Evolutionary conservation across 2,329 filamentous ascomycete species (phyloP).

Genomic region (Epichloe festucae): DNA sequence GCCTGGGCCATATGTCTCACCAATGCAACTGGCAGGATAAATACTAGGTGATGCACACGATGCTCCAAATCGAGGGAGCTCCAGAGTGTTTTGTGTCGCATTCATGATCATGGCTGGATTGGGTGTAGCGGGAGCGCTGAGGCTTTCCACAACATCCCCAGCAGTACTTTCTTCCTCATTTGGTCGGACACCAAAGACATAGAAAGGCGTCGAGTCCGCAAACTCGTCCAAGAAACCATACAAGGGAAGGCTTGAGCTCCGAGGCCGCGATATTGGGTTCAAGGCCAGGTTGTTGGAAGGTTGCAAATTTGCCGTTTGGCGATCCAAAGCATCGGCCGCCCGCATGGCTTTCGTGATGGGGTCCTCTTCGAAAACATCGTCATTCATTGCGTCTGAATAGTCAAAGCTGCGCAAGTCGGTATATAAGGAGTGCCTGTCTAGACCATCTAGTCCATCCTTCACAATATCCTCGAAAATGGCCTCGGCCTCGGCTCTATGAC

Average conservation of each 20-base stretch:
- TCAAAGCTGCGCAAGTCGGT: slow-evolving; percentile 9
- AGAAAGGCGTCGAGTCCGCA: slow-evolving; percentile 32
- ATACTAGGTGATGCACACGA: slow-evolving; percentile 11
- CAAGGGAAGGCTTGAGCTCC: slow-evolving; percentile 38
- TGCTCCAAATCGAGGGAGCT: slow-evolving; percentile 6
- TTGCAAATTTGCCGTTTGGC: slow-evolving; percentile 41
- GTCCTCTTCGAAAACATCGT: slow-evolving; percentile 31
- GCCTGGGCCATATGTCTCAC: slow-evolving; percentile 18
- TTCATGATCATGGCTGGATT: slow-evolving; percentile 19
- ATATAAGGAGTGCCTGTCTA: slow-evolving; percentile 13
- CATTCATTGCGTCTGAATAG: background rate
- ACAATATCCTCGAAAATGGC: slow-evolving; percentile 36
- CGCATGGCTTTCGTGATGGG: slow-evolving; percentile 43
- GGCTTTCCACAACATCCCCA: slow-evolving; percentile 8
- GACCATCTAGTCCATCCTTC: slow-evolving; percentile 33
- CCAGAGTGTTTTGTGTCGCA: slow-evolving; percentile 12
- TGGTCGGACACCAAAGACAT: slow-evolving; percentile 30
- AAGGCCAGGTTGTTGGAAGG: slow-evolving; percentile 35
- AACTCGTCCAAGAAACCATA: slow-evolving; percentile 30
- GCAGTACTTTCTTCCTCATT: slow-evolving; percentile 11
- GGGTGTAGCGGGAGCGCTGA: slow-evolving; percentile 11
- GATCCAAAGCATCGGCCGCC: slow-evolving; percentile 44
- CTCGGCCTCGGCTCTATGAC: slow-evolving; percentile 36
- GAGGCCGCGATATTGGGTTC: slow-evolving; percentile 24
- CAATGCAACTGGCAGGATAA: slow-evolving; percentile 21